Conservation (phyloP, 208 protist species). For the Trypanosoma congolense region DNA sequence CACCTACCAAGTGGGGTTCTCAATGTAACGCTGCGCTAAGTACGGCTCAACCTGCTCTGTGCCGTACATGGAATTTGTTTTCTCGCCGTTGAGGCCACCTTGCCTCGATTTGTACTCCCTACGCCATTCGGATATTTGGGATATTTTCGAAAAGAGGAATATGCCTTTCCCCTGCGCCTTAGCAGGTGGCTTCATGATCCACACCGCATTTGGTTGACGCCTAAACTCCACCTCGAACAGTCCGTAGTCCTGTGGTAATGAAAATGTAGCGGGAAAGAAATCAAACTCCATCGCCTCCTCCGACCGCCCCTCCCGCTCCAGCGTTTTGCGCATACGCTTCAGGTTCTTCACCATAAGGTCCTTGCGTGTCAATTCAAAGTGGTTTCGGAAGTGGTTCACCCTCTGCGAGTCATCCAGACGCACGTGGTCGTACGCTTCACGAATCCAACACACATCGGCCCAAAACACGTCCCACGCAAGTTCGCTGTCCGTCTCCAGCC, state of each 20-base stretch:
- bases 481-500: conserved; percentile 91
- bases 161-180: conserved; percentile 96
- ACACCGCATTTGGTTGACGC: conserved; percentile 80
- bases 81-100: conserved; percentile 19
- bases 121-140: conserved; percentile 92
- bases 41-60: conserved; percentile 72
- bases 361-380: conserved; percentile 96
- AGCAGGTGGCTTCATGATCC: conserved; percentile 97
- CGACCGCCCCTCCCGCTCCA: conserved; percentile 81
- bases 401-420: conserved; percentile 82
- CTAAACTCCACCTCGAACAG: conserved; percentile 94
- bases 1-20: conserved; percentile 89
- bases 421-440: conserved; percentile 88
- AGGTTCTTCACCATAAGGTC: conserved; percentile 95
- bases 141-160: conserved; percentile 95
- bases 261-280: conserved; percentile 94
- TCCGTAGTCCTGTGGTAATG: conserved; percentile 92
- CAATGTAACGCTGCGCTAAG: conserved; percentile 88
- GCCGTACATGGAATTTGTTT: conserved; percentile 17
- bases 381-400: conserved; percentile 95
- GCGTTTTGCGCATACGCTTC: conserved; percentile 86
- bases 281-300: conserved; percentile 87
- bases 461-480: conserved; percentile 91
- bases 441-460: conserved; percentile 91
- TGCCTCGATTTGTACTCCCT: conserved; percentile 75